Conservation (phyloP, 2,329 filamentous ascomycete species). For the Arthrobotrys musiformis region DNA sequence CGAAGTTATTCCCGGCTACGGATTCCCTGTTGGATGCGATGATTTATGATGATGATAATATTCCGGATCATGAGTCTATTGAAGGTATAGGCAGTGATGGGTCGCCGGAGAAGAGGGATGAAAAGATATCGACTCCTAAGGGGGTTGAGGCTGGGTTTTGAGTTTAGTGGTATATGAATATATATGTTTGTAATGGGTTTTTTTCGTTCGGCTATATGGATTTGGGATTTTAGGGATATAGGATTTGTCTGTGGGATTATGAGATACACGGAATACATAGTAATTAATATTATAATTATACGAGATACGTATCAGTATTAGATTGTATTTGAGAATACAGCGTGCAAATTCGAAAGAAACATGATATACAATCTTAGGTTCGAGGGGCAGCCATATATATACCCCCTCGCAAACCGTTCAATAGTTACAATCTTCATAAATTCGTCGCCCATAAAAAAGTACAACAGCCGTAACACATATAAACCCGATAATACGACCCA, state of each 20-base stretch:
- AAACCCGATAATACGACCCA: too few species aligned
- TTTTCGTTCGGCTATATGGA: background rate
- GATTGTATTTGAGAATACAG: too few species aligned
- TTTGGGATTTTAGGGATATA: background rate
- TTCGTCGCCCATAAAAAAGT: too few species aligned
- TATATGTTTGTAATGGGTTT: background rate
- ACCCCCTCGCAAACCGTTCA: too few species aligned
- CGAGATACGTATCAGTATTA: too few species aligned
- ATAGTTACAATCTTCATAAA: too few species aligned
- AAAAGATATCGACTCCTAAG: slow-evolving; percentile 2
- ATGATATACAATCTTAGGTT: too few species aligned
- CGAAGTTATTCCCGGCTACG: slow-evolving; percentile 27
- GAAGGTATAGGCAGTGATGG: slow-evolving; percentile 39
- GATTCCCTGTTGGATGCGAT: slow-evolving; percentile 22
- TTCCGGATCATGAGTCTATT: slow-evolving; percentile 40
- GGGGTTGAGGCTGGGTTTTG: background rate
- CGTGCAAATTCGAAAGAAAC: too few species aligned
- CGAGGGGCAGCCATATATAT: too few species aligned
- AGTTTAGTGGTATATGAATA: too few species aligned
- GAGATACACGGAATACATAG: background rate
- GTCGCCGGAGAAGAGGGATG: slow-evolving; percentile 33
- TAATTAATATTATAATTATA: too few species aligned
- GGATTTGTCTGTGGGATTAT: background rate
- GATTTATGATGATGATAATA: slow-evolving; percentile 32
- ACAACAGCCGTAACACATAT: too few species aligned